Evolutionary conservation across 352 stramenopile species (phyloP), one percentile per base, ranked within the genome.

Genomic region (Globisporangium paddicum): DNA sequence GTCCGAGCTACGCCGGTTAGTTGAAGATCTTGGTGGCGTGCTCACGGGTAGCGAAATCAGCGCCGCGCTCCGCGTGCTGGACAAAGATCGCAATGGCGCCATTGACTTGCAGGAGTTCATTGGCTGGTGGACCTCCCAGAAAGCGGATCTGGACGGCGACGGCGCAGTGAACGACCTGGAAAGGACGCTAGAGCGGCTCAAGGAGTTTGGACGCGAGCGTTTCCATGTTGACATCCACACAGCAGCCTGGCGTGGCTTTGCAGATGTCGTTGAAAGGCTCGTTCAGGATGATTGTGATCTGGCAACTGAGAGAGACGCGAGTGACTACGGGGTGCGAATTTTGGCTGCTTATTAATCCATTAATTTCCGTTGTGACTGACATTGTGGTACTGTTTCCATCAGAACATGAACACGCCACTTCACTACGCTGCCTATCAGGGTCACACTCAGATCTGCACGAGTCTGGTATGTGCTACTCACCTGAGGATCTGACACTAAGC

Each of bases 371-470:
- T 35, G 25, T 19, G 5, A 21, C 23, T 35, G n/a, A 51, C 4
- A n/a, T 5, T 13, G 5, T 51, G 16, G 16, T 11, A 21, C 35
- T 23, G 4, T 19, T 5, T 16, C 23, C 8, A 7, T 14, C 48
- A 90, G 81, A 71, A 79, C 25, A 38, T 62, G 26, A 91, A 91
- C 56, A 77, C 73, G 0, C 60, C 83, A 28, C 67, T 93, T n/a
- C 83, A 93, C 50, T 93, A 91, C 42, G 77, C 83, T 4, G 81
- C 81, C 18, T 91, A 93, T 58, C 75, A 87, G 62, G 81, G 81
- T 5, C 70, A 88, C 42, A 35, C 32, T 0, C 38, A 60, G 0
- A 53, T 86, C 32, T 89, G 81, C 58, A 13, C 62, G 1, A 46
- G 62, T 11, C 64, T 93, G 37, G 80, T 88, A 64, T 11, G 66